Evolutionary conservation across 768 basidiomycete species (phyloP), one percentile per base, ranked within the genome.

Genomic region (Lepiota subincarnata): DNA sequence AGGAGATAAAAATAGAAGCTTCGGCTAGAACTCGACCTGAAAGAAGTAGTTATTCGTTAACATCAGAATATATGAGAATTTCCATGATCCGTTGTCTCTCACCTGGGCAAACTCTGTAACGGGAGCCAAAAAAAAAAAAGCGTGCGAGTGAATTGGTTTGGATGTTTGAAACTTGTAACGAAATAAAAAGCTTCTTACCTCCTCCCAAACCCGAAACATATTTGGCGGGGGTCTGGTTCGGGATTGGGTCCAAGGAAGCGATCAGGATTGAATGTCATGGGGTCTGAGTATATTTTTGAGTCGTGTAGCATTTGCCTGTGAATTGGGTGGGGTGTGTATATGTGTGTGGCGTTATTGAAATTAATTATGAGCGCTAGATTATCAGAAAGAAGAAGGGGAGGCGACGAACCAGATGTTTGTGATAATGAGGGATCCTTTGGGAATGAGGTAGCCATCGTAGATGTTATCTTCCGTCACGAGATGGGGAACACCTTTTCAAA

Each of bases 171-270:
- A n/a, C n/a, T n/a, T n/a, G n/a, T n/a, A n/a, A n/a, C n/a, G n/a
- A n/a, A n/a, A n/a, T n/a, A n/a, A 39, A 35, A 24, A 14, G 8
- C 34, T 42, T 24, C 57, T 45, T 37, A 65, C 71, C 82, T 73
- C 61, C 82, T 64, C 26, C 80, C 81, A 48, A 81, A 83, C 3
- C 82, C 82, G 55, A 81, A 83, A 46, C 73, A 75, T 37, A 75
- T 60, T 4, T 65, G 62, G 16, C 71, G 71, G 14, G 80, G 76
- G 48, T 80, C 78, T 16, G 48, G 58, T 55, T 78, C 73, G 5
- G 73, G 68, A 26, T 66, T 59, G n/a, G 69, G 61, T 6, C 67
- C 67, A 16, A 81, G 62, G 64, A 78, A 80, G 10, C 80, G 69
- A 22, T 74, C 72, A 1, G 80, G 80, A 16, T 69, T 71, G 61